Percentiles rank a stretch among this genome's conserved stretches.
phyloP scores from a whole-genome alignment of 352 stramenopile species.

The Peronospora farinosa region DNA sequence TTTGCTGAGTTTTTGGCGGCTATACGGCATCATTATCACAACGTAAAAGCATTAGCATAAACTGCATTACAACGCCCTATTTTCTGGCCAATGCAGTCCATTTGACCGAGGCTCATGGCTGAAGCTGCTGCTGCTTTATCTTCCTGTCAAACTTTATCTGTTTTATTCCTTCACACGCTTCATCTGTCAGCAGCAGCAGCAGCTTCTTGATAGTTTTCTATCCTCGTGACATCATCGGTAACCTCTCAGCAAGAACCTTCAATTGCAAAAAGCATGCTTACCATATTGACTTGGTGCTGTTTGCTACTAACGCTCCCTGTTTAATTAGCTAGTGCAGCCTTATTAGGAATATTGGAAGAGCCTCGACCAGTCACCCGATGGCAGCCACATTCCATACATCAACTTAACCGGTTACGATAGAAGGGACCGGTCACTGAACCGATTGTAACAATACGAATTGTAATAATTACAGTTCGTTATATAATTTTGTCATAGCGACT shows the following conservation, averaged over 20 bases:
- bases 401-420: conserved; percentile 21
- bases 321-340: conserved; percentile 60
- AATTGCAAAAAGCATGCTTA: conserved; percentile 29
- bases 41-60: conserved; percentile 19
- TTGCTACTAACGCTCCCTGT: conserved; percentile 71
- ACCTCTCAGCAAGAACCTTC: neutral
- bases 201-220: conserved; percentile 14
- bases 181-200: neutral
- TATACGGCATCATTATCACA: conserved; percentile 25
- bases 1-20: conserved; percentile 99
- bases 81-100: neutral
- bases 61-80: conserved; percentile 5
- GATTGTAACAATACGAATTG: conserved; percentile 1
- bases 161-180: neutral
- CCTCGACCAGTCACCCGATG: conserved; percentile 47
- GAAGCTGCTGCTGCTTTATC: conserved; percentile 16
- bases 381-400: neutral
- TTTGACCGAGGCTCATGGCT: neutral
- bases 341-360: conserved; percentile 23
- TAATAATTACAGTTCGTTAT: neutral
- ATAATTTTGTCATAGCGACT: neutral
- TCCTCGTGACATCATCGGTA: conserved; percentile 1
- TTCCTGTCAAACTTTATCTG: conserved; percentile 4
- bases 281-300: conserved; percentile 77
- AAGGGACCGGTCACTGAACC: conserved; percentile 4